Conservation (phyloP, 305 asterid species). For the Salvia sclarea region DNA sequence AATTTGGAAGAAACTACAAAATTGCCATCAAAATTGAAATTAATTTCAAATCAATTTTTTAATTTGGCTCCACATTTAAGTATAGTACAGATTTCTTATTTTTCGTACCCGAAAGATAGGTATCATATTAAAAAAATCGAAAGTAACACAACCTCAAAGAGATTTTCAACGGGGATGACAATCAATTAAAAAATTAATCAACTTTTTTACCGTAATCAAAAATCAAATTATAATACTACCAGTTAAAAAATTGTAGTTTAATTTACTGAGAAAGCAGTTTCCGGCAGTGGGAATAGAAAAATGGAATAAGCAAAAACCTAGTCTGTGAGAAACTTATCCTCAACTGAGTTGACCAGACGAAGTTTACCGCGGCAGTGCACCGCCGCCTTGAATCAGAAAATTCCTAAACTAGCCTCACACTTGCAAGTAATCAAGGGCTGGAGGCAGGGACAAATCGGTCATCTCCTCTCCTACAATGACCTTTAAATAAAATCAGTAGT, state of each 20-base stretch:
- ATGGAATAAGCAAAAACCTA: not conserved
- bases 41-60: too few relatives aligned
- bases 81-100: too few relatives aligned
- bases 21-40: too few relatives aligned
- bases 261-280: not conserved
- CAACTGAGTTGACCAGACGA: constrained; percentile 31
- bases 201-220: too few relatives aligned
- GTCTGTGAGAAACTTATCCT: not conserved
- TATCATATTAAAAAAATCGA: too few relatives aligned
- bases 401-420: constrained; percentile 17
- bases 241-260: not conserved
- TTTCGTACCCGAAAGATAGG: too few relatives aligned
- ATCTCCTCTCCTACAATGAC: constrained; percentile 10
- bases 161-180: too few relatives aligned
- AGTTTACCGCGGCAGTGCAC: constrained; percentile 10
- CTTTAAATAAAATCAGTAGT: constrained; percentile 25
- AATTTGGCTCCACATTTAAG: too few relatives aligned
- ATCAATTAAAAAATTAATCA: too few relatives aligned
- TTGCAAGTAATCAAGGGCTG: not conserved
- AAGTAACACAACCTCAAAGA: too few relatives aligned
- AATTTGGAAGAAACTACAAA: too few relatives aligned
- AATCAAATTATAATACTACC: too few relatives aligned
- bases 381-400: constrained; percentile 21
- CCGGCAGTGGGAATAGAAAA: not conserved
- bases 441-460: constrained; percentile 27